Conservation (phyloP, 768 basidiomycete species). For the Crepidotus variabilis region DNA sequence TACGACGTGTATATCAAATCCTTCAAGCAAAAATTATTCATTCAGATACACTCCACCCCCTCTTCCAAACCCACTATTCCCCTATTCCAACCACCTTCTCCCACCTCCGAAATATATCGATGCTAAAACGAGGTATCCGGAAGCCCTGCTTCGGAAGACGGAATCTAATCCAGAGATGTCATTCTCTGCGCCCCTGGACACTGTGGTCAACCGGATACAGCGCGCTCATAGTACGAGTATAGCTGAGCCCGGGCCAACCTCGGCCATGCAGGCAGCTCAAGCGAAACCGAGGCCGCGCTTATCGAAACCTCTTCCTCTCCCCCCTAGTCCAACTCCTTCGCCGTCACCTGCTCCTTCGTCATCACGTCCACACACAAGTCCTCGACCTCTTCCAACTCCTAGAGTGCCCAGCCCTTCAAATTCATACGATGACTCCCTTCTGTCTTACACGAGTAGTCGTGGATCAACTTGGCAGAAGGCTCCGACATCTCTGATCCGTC, state of each 20-base stretch:
- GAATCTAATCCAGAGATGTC: not conserved
- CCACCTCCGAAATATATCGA: not conserved
- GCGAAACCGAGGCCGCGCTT: conserved; percentile 10
- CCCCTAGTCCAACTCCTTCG: not conserved
- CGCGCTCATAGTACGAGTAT: not conserved
- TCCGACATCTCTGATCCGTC: too few species aligned
- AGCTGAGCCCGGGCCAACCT: not conserved
- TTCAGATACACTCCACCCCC: not conserved
- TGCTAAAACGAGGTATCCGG: not conserved
- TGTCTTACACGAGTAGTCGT: too few species aligned
- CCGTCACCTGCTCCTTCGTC: not conserved
- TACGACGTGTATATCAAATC: not conserved
- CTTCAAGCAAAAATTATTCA: not conserved
- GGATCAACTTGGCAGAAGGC: too few species aligned
- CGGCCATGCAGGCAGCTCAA: conserved; percentile 14
- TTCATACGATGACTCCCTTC: too few species aligned
- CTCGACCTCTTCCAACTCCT: not conserved
- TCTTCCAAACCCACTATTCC: not conserved
- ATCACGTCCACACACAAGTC: not conserved
- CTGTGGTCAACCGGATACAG: not conserved
- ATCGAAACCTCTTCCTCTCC: conserved; percentile 29
- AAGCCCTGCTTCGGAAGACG: not conserved
- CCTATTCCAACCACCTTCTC: not conserved
- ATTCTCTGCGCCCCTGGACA: not conserved
- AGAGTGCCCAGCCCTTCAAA: not conserved